phyloP scores from a whole-genome alignment of 2,329 filamentous ascomycete genomes.

The Phialophora expanda region DNA sequence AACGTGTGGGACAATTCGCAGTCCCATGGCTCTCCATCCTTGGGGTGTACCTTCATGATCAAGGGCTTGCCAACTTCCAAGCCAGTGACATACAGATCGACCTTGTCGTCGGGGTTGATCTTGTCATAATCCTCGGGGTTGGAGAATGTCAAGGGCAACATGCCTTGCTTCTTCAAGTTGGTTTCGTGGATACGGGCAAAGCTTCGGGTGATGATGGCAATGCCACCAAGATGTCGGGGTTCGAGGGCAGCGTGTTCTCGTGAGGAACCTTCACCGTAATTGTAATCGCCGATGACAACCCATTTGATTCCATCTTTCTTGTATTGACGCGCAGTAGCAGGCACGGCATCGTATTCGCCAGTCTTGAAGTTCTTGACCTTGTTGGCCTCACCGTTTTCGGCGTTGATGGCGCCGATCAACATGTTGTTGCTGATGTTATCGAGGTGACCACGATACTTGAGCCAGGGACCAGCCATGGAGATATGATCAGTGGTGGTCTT shows the following conservation, averaged over 20 bases:
- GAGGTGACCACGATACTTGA: constrained; percentile 98
- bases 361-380: constrained; percentile 91
- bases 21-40: constrained; percentile 80
- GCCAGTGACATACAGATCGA: constrained; percentile 89
- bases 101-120: constrained; percentile 89
- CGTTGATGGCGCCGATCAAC: constrained; percentile 96
- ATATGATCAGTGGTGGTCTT: constrained; percentile 98
- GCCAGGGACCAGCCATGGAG: constrained; percentile 94
- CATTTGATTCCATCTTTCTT: constrained; percentile 95
- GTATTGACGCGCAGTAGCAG: constrained; percentile 94
- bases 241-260: constrained; percentile 98
- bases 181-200: constrained; percentile 99
- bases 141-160: constrained; percentile 95
- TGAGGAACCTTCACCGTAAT: constrained; percentile 97
- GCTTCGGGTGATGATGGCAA: constrained; percentile 92
- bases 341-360: constrained; percentile 84
- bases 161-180: constrained; percentile 99
- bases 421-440: constrained; percentile 99
- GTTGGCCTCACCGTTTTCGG: constrained; percentile 95
- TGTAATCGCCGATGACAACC: constrained; percentile 99
- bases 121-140: constrained; percentile 98
- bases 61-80: constrained; percentile 91
- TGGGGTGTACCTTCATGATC: constrained; percentile 89
- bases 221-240: constrained; percentile 93
- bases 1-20: constrained; percentile 90